Evolutionary conservation across 148 eudicot species (phyloP).

Genomic region (Silene latifolia): DNA sequence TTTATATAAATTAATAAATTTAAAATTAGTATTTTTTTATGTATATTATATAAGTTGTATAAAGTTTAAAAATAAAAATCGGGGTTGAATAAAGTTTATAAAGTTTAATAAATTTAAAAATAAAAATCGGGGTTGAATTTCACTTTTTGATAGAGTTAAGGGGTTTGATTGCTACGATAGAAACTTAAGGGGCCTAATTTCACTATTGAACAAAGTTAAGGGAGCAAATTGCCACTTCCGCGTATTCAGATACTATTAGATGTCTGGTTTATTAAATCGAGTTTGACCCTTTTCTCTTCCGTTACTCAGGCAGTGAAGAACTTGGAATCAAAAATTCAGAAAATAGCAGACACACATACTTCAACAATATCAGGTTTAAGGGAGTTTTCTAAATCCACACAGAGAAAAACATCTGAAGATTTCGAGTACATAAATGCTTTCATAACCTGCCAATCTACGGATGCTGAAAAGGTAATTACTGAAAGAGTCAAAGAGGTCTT

Average conservation of each 20-base stretch:
- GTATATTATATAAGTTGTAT: too few species aligned
- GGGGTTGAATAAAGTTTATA: too few species aligned
- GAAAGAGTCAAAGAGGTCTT: neutral
- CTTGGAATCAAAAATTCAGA: slow-evolving; percentile 57
- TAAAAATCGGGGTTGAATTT: too few species aligned
- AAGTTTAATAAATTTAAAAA: too few species aligned
- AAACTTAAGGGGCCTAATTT: too few species aligned
- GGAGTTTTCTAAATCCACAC: slow-evolving; percentile 43
- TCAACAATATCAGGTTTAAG: slow-evolving; percentile 42
- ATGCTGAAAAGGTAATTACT: slow-evolving; percentile 56
- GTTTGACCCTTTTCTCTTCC: slow-evolving; percentile 1
- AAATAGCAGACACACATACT: slow-evolving; percentile 44
- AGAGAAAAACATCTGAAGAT: slow-evolving; percentile 49
- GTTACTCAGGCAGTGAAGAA: slow-evolving; percentile 43
- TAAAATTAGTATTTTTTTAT: too few species aligned
- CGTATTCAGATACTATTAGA: neutral
- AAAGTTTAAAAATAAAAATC: too few species aligned
- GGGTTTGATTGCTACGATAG: too few species aligned
- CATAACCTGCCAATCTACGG: slow-evolving; percentile 39
- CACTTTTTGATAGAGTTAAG: too few species aligned
- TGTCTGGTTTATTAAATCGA: neutral
- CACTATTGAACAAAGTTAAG: too few species aligned
- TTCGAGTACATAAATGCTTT: slow-evolving; percentile 44
- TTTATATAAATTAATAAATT: too few species aligned
- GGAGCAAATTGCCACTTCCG: too few species aligned